These are phyloP conservation scores for Boletus edulis DNA, from an alignment of 768 basidiomycete species.

Conservation along the genomic window DNA sequence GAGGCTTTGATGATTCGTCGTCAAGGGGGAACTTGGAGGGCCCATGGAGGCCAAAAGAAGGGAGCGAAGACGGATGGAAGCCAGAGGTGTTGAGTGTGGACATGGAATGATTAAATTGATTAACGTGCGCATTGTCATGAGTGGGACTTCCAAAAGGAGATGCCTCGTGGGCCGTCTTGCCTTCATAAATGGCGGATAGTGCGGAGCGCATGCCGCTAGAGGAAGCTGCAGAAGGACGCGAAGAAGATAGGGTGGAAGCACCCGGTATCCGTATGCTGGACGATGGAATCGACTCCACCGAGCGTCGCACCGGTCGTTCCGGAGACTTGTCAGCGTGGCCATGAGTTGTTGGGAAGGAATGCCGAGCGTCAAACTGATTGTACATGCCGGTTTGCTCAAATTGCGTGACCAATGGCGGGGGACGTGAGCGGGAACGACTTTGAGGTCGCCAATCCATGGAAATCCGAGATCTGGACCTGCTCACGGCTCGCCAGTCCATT, in stretches of 20 bases:
- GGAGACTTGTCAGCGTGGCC: constrained; percentile 26
- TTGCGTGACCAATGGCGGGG: constrained; percentile 51
- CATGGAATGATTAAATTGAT: constrained; percentile 37
- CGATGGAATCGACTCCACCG: constrained; percentile 24
- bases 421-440: constrained; percentile 75
- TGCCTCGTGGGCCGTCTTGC: constrained; percentile 34
- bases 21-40: constrained; percentile 36
- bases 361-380: constrained; percentile 40
- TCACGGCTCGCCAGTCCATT: constrained; percentile 95
- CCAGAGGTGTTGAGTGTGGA: constrained; percentile 46
- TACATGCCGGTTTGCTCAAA: constrained; percentile 45
- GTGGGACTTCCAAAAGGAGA: constrained; percentile 38
- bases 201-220: constrained; percentile 38
- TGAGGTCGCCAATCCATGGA: constrained; percentile 90
- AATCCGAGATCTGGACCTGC: constrained; percentile 85
- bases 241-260: constrained; percentile 41
- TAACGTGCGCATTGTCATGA: constrained; percentile 28
- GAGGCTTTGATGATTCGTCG: constrained; percentile 38
- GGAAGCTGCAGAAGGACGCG: constrained; percentile 48
- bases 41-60: constrained; percentile 67
- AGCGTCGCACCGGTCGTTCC: constrained; percentile 23
- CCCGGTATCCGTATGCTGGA: constrained; percentile 40
- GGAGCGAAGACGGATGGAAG: constrained; percentile 70
- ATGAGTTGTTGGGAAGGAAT: constrained; percentile 41
- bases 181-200: constrained; percentile 49